phyloP scores from a whole-genome alignment of 2,329 filamentous ascomycete species.

The Aureobasidium melanogenum region DNA sequence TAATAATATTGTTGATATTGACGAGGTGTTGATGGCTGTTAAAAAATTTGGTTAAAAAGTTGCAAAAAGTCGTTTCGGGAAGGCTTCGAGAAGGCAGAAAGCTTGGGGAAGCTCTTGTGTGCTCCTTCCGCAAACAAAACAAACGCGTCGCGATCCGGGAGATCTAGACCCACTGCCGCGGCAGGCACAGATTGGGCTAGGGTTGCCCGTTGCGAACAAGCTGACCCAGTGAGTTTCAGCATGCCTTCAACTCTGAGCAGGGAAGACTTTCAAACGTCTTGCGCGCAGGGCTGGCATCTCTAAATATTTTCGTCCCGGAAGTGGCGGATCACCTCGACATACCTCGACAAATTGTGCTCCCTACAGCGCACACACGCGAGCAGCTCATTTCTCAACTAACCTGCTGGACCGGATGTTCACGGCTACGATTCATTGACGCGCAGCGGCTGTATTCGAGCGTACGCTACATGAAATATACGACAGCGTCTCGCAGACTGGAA shows the following conservation, averaged over 20 bases:
- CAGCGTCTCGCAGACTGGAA: background rate
- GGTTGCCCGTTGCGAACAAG: background rate
- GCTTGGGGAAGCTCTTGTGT: background rate
- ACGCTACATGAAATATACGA: background rate
- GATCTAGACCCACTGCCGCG: background rate
- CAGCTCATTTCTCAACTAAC: background rate
- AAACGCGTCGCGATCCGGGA: background rate
- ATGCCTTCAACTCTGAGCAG: background rate
- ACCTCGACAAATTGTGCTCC: too few species aligned
- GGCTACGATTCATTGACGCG: background rate
- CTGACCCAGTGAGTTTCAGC: background rate
- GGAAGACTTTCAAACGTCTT: background rate
- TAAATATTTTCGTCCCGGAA: background rate
- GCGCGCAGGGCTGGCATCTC: background rate
- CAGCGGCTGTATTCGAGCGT: background rate
- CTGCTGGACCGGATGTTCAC: background rate
- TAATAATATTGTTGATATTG: background rate
- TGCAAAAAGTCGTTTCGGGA: slow-evolving; percentile 1
- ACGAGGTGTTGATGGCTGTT: background rate
- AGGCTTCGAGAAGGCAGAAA: slow-evolving; percentile 7
- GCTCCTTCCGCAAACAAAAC: slow-evolving; percentile 4
- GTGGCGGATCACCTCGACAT: background rate
- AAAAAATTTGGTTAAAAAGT: background rate
- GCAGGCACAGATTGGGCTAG: background rate
- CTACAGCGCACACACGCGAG: background rate